Conservation (phyloP, 495 filamentous ascomycete genomes). For the Usnea hakonensis region DNA sequence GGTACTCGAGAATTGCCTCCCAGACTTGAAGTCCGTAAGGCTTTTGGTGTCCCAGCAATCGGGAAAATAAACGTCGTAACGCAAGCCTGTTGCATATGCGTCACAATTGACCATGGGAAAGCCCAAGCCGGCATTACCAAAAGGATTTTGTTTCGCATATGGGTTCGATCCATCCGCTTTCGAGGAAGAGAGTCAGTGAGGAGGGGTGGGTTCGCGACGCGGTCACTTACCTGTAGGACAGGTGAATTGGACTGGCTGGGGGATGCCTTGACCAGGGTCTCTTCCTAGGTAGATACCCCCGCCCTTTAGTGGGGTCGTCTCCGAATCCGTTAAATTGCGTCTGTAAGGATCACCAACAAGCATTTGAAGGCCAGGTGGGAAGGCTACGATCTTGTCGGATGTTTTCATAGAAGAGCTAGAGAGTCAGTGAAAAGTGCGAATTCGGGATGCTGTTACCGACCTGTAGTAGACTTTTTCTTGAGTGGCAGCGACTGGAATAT, state of each 20-base stretch:
- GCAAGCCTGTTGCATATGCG: slow-evolving; percentile 43
- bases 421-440: background rate
- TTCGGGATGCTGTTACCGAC: slow-evolving; percentile 28
- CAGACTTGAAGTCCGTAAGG: slow-evolving; percentile 59
- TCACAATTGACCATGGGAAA: slow-evolving; percentile 53
- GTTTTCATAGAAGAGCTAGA: background rate
- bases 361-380: slow-evolving; percentile 70
- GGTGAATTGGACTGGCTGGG: background rate
- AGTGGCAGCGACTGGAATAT: slow-evolving; percentile 57
- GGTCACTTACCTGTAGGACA: too few species aligned
- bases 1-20: slow-evolving; percentile 55
- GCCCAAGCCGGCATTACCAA: slow-evolving; percentile 14
- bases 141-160: background rate
- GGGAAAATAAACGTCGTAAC: slow-evolving; percentile 43
- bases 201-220: too few species aligned
- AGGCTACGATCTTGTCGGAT: slow-evolving; percentile 44
- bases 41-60: slow-evolving; percentile 31
- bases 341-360: slow-evolving; percentile 44
- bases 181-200: too few species aligned
- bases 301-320: background rate
- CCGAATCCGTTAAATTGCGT: slow-evolving; percentile 26
- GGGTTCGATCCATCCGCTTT: background rate
- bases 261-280: background rate
- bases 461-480: slow-evolving; percentile 71
- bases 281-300: background rate